A percentile compares a stretch with the other conserved stretches of the same genome.
phyloP scores from a whole-genome alignment of 2,329 filamentous ascomycete species.

The Alternaria triticimaculans region DNA sequence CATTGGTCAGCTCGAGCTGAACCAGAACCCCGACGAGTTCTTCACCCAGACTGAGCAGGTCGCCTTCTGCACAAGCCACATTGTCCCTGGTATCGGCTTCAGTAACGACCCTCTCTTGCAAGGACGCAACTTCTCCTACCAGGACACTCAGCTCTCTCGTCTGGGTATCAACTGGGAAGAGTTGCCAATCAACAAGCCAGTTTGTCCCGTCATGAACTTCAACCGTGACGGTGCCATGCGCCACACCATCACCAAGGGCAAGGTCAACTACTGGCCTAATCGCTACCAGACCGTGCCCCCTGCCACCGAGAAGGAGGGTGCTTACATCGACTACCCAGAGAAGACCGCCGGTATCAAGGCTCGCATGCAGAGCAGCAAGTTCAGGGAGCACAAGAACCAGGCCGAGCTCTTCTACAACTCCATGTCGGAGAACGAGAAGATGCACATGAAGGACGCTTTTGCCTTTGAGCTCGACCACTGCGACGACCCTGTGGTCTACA shows the following conservation, averaged over 20 bases:
- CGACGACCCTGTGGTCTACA: constrained; percentile 78
- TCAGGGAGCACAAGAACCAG: constrained; percentile 78
- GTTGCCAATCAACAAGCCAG: constrained; percentile 76
- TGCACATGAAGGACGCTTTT: constrained; percentile 66
- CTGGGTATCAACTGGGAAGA: constrained; percentile 79
- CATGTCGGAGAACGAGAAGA: constrained; percentile 69
- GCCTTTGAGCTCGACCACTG: constrained; percentile 81
- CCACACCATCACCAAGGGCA: constrained; percentile 75
- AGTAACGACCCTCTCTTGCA: constrained; percentile 77
- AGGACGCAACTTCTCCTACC: constrained; percentile 73
- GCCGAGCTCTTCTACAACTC: constrained; percentile 87
- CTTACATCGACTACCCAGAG: constrained; percentile 71
- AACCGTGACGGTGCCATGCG: constrained; percentile 77
- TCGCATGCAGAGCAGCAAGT: constrained; percentile 73
- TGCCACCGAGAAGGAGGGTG: constrained; percentile 66
- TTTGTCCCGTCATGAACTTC: constrained; percentile 77
- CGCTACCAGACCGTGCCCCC: constrained; percentile 69
- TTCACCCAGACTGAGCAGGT: constrained; percentile 84
- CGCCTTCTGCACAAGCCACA: constrained; percentile 80
- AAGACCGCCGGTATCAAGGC: constrained; percentile 74
- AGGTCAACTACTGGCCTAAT: constrained; percentile 82
- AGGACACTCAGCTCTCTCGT: constrained; percentile 72
- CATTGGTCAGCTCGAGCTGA: constrained; percentile 80
- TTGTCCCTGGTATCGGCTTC: constrained; percentile 79
- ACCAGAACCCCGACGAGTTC: constrained; percentile 80